Evolutionary conservation across 352 stramenopile genomes (phyloP).

Genomic region (Phytophthora tentaculata): DNA sequence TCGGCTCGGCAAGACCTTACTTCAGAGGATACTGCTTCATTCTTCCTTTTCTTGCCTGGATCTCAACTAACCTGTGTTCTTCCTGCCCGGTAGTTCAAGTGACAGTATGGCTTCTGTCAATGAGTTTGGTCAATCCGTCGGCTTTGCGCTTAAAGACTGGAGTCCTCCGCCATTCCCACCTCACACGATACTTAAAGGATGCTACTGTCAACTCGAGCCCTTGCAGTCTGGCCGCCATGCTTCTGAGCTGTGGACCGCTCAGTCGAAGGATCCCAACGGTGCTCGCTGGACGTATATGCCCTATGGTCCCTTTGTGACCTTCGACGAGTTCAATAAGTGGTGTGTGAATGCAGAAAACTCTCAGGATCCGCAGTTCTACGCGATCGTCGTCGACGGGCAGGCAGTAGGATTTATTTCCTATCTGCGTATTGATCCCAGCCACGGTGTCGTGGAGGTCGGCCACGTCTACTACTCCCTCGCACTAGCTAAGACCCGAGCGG

Average conservation of each 20-base stretch:
- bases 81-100: too few species aligned
- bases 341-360: not conserved
- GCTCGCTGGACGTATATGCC: constrained; percentile 31
- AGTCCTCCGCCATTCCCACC: constrained; percentile 15
- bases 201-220: constrained; percentile 26
- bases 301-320: constrained; percentile 20
- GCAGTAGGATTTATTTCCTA: constrained; percentile 25
- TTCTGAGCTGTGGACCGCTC: constrained; percentile 20
- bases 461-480: constrained; percentile 19
- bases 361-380: constrained; percentile 23
- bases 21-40: too few species aligned
- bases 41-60: too few species aligned
- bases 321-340: constrained; percentile 24
- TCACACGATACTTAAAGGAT: constrained; percentile 12
- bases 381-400: constrained; percentile 16
- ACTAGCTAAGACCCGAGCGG: constrained; percentile 20
- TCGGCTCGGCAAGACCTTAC: too few species aligned
- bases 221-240: constrained; percentile 13
- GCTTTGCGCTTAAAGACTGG: constrained; percentile 21
- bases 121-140: constrained; percentile 24
- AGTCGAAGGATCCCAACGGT: constrained; percentile 17
- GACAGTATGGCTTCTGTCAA: not conserved
- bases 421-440: constrained; percentile 19
- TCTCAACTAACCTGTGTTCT: too few species aligned
- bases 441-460: constrained; percentile 27